Evolutionary conservation across 345 rosid species (phyloP).

Genomic region (Eucalyptus urophylla): DNA sequence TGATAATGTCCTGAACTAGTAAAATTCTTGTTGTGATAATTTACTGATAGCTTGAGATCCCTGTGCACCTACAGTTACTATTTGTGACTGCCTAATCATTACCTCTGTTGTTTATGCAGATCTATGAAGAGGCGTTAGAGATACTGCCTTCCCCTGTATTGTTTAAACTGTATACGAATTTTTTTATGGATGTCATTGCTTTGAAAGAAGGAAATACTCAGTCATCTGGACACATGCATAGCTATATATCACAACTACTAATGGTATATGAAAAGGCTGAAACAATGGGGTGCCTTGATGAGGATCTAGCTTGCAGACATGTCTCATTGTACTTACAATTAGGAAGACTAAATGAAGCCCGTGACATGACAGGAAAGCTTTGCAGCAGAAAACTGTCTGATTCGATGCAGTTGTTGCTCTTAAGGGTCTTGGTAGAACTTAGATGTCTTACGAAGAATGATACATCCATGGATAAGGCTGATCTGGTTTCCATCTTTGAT

Average conservation of each 20-base stretch:
- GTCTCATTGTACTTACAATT: conserved; percentile 53
- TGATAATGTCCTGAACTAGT: background rate
- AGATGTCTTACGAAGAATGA: conserved; percentile 18
- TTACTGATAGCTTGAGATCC: background rate
- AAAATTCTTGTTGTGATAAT: background rate
- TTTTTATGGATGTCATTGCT: conserved; percentile 38
- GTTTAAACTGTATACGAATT: conserved; percentile 47
- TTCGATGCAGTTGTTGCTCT: conserved; percentile 47
- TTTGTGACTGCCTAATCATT: background rate
- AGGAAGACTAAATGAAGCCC: conserved; percentile 46
- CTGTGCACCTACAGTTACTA: background rate
- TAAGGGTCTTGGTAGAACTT: conserved; percentile 52
- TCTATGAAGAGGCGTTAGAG: conserved; percentile 65
- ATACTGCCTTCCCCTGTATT: conserved; percentile 39
- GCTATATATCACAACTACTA: conserved; percentile 28
- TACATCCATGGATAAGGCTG: conserved; percentile 25
- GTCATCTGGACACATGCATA: conserved; percentile 4
- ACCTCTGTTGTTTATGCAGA: conserved; percentile 20
- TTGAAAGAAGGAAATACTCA: conserved; percentile 15
- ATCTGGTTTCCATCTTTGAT: conserved; percentile 30
- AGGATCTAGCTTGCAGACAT: conserved; percentile 61
- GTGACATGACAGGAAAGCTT: conserved; percentile 45
- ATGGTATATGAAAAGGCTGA: conserved; percentile 63
- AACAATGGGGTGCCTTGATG: conserved; percentile 34
- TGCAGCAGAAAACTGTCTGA: conserved; percentile 41